Percentiles rank a stretch among this genome's conserved stretches.
Conservation (phyloP, 768 basidiomycete genomes). For the Xanthoconium stramineum region DNA sequence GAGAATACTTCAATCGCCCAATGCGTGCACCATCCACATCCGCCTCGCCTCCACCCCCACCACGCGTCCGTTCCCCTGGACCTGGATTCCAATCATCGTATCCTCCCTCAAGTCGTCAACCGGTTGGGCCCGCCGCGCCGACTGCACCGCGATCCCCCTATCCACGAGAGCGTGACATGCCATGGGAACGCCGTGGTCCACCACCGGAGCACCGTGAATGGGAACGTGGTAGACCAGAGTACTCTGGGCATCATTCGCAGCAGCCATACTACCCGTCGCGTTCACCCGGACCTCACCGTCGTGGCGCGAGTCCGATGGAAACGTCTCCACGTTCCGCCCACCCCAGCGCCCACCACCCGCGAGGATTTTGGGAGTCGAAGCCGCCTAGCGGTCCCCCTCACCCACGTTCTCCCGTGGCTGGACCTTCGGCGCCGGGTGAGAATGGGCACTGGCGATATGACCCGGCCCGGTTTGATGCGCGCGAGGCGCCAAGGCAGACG, state of each 20-base stretch:
- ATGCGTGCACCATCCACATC: constrained; percentile 57
- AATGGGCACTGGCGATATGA: constrained; percentile 57
- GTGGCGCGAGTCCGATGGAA: constrained; percentile 50
- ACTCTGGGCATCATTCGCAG: constrained; percentile 31
- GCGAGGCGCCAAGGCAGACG: constrained; percentile 38
- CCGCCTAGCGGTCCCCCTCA: constrained; percentile 35
- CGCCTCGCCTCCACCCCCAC: constrained; percentile 54
- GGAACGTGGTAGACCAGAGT: constrained; percentile 45
- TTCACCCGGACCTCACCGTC: constrained; percentile 38
- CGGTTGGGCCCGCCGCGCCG: constrained; percentile 51
- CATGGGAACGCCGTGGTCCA: constrained; percentile 60
- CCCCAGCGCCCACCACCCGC: constrained; percentile 32
- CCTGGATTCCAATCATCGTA: constrained; percentile 46
- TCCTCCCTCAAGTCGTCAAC: constrained; percentile 44
- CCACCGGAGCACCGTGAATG: constrained; percentile 48
- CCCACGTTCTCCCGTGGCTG: constrained; percentile 33
- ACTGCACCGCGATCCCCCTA: constrained; percentile 61
- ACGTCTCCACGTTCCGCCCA: constrained; percentile 58
- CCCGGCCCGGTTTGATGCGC: constrained; percentile 49
- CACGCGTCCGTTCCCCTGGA: constrained; percentile 50
- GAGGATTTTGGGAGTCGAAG: constrained; percentile 63
- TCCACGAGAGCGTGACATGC: constrained; percentile 52
- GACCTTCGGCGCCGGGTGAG: constrained; percentile 39
- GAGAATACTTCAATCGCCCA: constrained; percentile 55
- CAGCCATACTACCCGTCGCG: constrained; percentile 33